These are phyloP conservation scores for Phytopythium vexans DNA, from an alignment of 352 stramenopile species.

Conservation along the genomic window DNA sequence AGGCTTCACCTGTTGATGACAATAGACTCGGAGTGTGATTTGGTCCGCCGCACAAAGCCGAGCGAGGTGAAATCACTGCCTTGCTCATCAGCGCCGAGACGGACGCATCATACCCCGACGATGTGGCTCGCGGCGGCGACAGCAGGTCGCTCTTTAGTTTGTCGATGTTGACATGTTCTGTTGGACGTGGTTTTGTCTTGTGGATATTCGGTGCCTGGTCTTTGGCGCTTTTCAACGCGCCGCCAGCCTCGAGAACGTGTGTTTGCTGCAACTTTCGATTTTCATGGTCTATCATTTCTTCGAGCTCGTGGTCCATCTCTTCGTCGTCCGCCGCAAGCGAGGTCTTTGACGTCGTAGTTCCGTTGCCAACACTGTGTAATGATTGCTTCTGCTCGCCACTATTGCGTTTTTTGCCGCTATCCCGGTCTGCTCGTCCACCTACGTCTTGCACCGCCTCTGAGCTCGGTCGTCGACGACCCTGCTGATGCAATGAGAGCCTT, in stretches of 20 bases:
- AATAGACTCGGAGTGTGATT: too few relatives aligned
- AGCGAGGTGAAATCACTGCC: conserved; percentile 38
- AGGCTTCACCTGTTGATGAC: neutral
- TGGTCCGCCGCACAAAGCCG: conserved; percentile 9
- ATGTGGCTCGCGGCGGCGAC: conserved; percentile 4
- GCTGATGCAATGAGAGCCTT: conserved; percentile 20
- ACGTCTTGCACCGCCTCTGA: too few relatives aligned
- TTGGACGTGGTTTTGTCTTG: neutral
- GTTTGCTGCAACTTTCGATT: conserved; percentile 29
- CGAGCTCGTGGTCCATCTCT: conserved; percentile 70
- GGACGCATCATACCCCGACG: conserved; percentile 33
- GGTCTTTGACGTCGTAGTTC: conserved; percentile 18
- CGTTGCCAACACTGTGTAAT: neutral
- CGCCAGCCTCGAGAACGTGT: conserved; percentile 11
- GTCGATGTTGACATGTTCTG: neutral
- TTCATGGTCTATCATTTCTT: conserved; percentile 61
- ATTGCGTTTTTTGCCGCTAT: conserved; percentile 1
- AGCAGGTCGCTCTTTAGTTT: conserved; percentile 37
- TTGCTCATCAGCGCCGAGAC: conserved; percentile 54
- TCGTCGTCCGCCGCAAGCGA: conserved; percentile 46
- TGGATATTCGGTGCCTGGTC: neutral
- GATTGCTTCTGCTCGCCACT: conserved; percentile 4
- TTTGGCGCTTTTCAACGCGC: too few relatives aligned
- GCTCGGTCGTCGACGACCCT: neutral
- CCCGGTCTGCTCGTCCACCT: neutral